Evolutionary conservation across 148 eudicot species (phyloP).

Genomic region (Mesembryanthemum crystallinum): DNA sequence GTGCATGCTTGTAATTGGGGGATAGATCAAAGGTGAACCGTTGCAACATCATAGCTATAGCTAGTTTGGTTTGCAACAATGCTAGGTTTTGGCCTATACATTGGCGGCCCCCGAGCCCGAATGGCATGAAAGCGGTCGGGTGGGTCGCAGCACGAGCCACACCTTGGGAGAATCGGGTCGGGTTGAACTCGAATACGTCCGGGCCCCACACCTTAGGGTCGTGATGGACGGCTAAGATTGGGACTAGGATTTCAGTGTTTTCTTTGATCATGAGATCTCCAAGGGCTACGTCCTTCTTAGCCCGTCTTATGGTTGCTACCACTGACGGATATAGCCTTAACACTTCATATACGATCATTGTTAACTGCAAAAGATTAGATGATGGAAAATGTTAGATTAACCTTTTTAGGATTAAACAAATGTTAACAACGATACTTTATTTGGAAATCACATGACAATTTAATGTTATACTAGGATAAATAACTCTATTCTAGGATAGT

Average conservation of each 20-base stretch:
- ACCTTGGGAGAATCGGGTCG: constrained; percentile 47
- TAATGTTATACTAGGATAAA: not conserved
- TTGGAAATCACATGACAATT: not conserved
- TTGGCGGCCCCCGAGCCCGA: constrained; percentile 53
- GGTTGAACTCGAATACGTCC: constrained; percentile 52
- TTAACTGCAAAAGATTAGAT: constrained; percentile 34
- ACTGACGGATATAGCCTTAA: constrained; percentile 55
- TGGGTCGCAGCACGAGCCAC: constrained; percentile 41
- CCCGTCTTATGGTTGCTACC: constrained; percentile 48
- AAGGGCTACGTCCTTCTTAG: constrained; percentile 39
- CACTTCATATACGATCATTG: constrained; percentile 55
- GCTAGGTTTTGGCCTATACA: constrained; percentile 65
- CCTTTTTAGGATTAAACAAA: not conserved
- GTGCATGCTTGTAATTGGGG: constrained; percentile 58
- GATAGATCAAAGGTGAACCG: constrained; percentile 53
- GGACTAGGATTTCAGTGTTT: constrained; percentile 49
- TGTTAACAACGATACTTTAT: not conserved
- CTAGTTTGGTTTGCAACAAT: constrained; percentile 49
- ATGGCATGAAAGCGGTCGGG: constrained; percentile 56
- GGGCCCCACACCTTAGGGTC: constrained; percentile 53
- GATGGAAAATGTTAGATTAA: not conserved
- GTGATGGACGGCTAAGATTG: constrained; percentile 60
- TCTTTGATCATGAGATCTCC: constrained; percentile 43
- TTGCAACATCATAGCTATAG: constrained; percentile 59
- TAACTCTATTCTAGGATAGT: not conserved